Base-by-base conservation (phyloP, 257 asterid genomes). In the Agastache rugosa region DNA sequence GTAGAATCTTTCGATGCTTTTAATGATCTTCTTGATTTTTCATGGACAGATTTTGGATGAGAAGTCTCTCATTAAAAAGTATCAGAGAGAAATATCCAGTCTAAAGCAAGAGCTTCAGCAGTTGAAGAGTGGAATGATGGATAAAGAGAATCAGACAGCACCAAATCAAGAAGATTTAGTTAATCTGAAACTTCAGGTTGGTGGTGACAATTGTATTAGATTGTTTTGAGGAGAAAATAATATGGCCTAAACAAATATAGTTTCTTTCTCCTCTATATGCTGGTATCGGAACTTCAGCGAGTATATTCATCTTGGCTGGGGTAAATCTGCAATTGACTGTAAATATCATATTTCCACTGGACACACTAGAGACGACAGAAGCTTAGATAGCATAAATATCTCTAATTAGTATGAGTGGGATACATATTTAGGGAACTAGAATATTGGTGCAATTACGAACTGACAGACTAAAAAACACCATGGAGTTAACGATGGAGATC, bases 11-110 rank as follows among this genome's bases (percentile, higher is more conserved):
- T 69, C 19, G 20, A 61, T 39, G 68, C 59, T 65, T 71, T 50
- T 65, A 41, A 42, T 69, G 8, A 73, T 78, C 68, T 71, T 69
- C 51, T 17, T 59, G 20, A 29, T 37, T 23, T 72, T 20, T 62
- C 77, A 55, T 77, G 56, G 76, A 56, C 76, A 91, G 97, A 87
- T 91, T 83, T 78, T 91, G 81, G 97, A 91, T 37, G 96, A 89
- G 91, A 91, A 91, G 82, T 91, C 97, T 78, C 92, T 91, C 78
- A 91, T 89, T 23, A 91, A 91, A 79, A 91, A 89, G 85, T 91
- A 91, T 83, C 97, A 91, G 85, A 85, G 73, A 77, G 96, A 91
- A 84, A 91, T 91, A 67, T 88, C 92, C 80, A 83, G 73, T 77
- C 80, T 91, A 83, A 91, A 81, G 84, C 88, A 86, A 84, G 96